Evolutionary conservation across 2,329 filamentous ascomycete genomes (phyloP), one percentile per base, ranked within the genome.

Genomic region (Clonostachys sp.): DNA sequence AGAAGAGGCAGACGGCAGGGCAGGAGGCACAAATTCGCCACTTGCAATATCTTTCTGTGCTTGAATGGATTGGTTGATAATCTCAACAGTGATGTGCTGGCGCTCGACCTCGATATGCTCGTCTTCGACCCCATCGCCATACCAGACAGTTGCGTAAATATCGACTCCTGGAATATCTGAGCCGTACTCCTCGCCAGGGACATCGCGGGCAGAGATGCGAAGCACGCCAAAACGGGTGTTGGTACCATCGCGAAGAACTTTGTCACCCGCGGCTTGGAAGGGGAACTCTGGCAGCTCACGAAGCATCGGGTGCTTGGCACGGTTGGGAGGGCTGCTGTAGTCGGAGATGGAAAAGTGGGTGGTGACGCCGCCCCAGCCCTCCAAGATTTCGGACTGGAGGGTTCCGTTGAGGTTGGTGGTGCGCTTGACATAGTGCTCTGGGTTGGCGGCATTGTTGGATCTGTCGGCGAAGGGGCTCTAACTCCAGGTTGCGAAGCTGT

Each of bases 261-360:
- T 57, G 49, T 54, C 50, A 13, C 55, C 55, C 13, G 58, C 56
- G 35, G 56, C 50, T 51, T 61, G 57, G 42, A 61, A 42, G 12
- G 50, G 51, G 17, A 57, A 61, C 20, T 60, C 57, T 5, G 53
- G 48, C 20, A 60, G 47, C 4, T 34, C 42, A 7, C 53, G 52
- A 5, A 71, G 53, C 41, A 68, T 61, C 1, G 60, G 57, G 45
- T 67, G 57, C 44, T 58, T 61, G 12, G 51, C 45, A 17, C 53
- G 57, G 46, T 58, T 51, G 3, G 58, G 55, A 2, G 55, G 50
- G 30, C 59, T 53, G 24, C 24, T 30, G 43, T 58, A 56, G 51
- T 60, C 58, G 8, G 63, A 64, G n/a, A 69, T 58, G 20, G 61
- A 60, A 36, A 68, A 61, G 49, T 66, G 63, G 52, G 59, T 68